Percentiles rank a stretch among this genome's conserved stretches.
Conservation (phyloP, 169 alveolate genomes). For the Eimeria necatrix region DNA sequence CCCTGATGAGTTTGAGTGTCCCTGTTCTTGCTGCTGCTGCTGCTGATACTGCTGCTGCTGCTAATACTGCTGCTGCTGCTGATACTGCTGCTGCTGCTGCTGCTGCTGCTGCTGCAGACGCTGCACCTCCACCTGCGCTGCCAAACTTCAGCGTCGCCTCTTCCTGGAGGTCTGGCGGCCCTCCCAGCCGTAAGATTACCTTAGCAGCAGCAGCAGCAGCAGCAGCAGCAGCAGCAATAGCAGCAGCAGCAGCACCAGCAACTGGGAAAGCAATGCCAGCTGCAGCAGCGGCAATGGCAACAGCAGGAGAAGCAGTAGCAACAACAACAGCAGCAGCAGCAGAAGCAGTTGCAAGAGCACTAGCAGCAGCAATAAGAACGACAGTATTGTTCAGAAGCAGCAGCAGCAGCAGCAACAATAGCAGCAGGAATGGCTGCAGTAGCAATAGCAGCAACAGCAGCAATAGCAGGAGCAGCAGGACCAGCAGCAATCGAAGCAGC, state of each 20-base stretch:
- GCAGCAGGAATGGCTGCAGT: too few species aligned
- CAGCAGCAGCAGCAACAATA: too few species aligned
- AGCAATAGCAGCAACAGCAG: too few species aligned
- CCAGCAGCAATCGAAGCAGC: too few species aligned
- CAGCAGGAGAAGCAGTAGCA: constrained; percentile 15
- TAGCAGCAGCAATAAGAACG: too few species aligned
- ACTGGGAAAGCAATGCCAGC: background rate
- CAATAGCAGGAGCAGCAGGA: too few species aligned
- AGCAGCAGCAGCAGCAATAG: background rate
- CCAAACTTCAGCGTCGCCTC: background rate
- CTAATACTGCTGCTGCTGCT: background rate
- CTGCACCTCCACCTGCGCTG: constrained; percentile 16
- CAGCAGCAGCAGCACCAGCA: background rate
- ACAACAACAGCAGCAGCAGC: background rate
- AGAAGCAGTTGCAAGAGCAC: too few species aligned
- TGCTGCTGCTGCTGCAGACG: constrained; percentile 40
- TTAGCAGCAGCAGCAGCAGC: background rate
- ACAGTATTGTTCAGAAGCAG: too few species aligned
- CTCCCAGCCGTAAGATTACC: background rate
- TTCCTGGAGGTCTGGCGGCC: background rate
- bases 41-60: background rate
- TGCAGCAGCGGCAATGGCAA: background rate
- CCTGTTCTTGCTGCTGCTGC: too few species aligned
- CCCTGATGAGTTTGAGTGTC: too few species aligned
- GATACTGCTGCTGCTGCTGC: constrained; percentile 27